Percentiles rank a stretch among this genome's conserved stretches.
phyloP scores from a whole-genome alignment of 139 green algal species.

The Chlorella ohadii region DNA sequence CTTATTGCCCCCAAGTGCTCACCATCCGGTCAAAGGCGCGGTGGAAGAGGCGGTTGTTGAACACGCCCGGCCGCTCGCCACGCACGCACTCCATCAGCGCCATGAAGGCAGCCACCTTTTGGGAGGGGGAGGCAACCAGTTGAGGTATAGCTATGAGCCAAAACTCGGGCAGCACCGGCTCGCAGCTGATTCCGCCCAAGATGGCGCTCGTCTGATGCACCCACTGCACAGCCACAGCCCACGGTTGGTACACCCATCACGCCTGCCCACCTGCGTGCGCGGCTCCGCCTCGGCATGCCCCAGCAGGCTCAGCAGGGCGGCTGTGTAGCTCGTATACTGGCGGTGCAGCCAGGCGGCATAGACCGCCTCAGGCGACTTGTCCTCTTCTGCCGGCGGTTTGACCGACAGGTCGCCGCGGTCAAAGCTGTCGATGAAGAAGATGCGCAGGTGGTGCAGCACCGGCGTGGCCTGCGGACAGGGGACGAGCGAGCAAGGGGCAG shows the following conservation, averaged over 20 bases:
- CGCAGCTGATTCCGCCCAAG: too few relatives aligned
- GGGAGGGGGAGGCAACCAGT: not conserved
- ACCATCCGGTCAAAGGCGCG: slow-evolving; percentile 48
- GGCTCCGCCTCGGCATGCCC: not conserved
- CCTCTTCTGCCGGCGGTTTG: not conserved
- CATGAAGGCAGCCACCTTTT: slow-evolving; percentile 53
- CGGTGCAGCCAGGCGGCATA: slow-evolving; percentile 38
- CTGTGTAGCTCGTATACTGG: slow-evolving; percentile 27
- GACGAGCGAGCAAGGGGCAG: too few relatives aligned
- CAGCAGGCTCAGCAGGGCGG: slow-evolving; percentile 27
- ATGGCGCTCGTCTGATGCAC: too few relatives aligned
- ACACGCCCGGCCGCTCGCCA: slow-evolving; percentile 10
- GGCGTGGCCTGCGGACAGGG: not conserved
- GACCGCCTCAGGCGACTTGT: not conserved
- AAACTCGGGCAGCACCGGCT: too few relatives aligned
- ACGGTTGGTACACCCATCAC: not conserved
- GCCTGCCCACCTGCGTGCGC: not conserved
- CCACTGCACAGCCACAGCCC: too few relatives aligned
- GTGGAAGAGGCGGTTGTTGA: slow-evolving; percentile 56
- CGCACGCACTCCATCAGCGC: slow-evolving; percentile 72
- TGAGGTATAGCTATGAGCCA: too few relatives aligned
- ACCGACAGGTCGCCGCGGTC: slow-evolving; percentile 17
- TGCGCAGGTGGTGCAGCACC: slow-evolving; percentile 26
- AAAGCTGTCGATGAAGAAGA: slow-evolving; percentile 38
- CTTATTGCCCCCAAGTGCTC: too few relatives aligned